Base-by-base conservation (phyloP, 805 yeast genomes). In the Zygoascus tannicola region DNA sequence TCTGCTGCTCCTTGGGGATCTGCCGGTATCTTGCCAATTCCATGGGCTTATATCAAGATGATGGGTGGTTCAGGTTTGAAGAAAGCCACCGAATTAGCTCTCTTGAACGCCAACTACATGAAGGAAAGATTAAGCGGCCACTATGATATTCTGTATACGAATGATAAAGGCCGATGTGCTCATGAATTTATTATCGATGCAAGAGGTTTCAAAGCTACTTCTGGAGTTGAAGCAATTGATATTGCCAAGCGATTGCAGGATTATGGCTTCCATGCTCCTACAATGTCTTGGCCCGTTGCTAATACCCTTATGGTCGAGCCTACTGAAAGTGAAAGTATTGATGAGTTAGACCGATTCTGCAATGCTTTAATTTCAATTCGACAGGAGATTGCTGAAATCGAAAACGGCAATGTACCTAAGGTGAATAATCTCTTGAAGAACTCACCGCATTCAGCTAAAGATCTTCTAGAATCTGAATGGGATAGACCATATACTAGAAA, bases 221-320 rank as follows among this genome's bases (percentile, higher is more conserved):
- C 75, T 41, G 94, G 94, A 19, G 71, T 90, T 44, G 97, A 92
- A 67, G 97, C 97, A 18, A 85, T 90, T 55, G 98, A 92, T 62
- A 80, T 92, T 47, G 97, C 98, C 45, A 92, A 92, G 70, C 78
- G 98, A 65, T 73, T 92, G 48, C 97, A 92, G 67, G 98, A 92
- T 67, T 92, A 90, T 62, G 96, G 97, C 0, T 92, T 92, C 78
- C 98, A 92, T 65, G 96, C 96, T 1, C 98, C 98, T 50, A 92
- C 98, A 21, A 80, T 92, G 85, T 92, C 97, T 2, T 92, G 92
- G 85, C 98, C 98, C 7, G 94, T 92, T 41, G 90, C 97, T 4
- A 95, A 94, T 50, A 92, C 98, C 2, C 73, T 92, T 55, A 92
- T 92, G 98, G 78, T 92, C 50, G 98, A 92, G 68, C 98, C 98